phyloP scores from a whole-genome alignment of 129 eudicot species.

The Mikania micrantha region DNA sequence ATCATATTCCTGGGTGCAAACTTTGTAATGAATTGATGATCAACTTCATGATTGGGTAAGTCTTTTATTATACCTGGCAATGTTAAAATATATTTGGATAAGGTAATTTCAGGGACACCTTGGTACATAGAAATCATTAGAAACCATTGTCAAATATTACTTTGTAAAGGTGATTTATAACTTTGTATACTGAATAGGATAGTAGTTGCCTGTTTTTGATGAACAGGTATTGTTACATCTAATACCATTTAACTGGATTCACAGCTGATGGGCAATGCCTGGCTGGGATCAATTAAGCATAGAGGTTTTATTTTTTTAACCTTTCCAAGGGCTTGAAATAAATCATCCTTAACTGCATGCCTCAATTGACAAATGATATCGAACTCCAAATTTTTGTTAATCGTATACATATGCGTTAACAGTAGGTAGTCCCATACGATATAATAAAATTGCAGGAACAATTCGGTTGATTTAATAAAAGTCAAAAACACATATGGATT shows the following conservation, averaged over 20 bases:
- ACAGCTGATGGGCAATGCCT: neutral
- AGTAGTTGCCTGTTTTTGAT: neutral
- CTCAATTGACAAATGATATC: neutral
- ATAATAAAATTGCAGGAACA: conserved; percentile 26
- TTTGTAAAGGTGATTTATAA: neutral
- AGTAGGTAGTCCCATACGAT: conserved; percentile 26
- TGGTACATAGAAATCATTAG: neutral
- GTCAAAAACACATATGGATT: conserved; percentile 39
- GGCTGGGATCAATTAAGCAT: neutral
- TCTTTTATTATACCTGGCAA: neutral
- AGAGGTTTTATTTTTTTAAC: neutral
- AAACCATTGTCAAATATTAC: neutral
- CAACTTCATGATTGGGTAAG: neutral
- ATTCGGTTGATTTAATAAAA: neutral
- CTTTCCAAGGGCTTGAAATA: neutral
- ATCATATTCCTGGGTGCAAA: neutral
- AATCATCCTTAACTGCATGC: neutral
- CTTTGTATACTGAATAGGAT: neutral
- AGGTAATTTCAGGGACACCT: neutral
- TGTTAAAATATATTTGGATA: neutral
- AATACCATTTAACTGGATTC: neutral
- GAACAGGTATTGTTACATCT: neutral
- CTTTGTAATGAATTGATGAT: neutral
- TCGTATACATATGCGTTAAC: neutral
- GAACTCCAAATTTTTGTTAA: neutral